Base-by-base conservation (phyloP, 2,329 filamentous ascomycete species). In the Aspergillus candidus region DNA sequence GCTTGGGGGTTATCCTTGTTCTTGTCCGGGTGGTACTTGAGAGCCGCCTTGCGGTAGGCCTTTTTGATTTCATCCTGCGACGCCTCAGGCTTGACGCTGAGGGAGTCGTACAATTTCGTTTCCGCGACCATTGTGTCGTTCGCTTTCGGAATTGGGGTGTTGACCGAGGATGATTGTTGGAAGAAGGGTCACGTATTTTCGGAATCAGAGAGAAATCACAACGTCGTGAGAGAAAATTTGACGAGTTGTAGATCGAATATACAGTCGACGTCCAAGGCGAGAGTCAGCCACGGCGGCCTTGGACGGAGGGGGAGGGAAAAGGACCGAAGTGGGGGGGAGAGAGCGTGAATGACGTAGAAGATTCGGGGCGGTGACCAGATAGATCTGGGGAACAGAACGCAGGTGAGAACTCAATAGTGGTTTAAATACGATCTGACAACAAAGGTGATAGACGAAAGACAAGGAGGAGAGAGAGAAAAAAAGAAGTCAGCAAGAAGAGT, bases 1-100 rank as follows among this genome's bases (percentile, higher is more conserved):
- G 91, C 88, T 41, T 81, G 72, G 27, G 89, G 82, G 58, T 91
- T 89, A 71, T 94, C 84, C 69, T 90, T 90, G 77, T 97, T 98
- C 77, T 97, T 98, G 75, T 98, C 93, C 6, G 93, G 93, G 63
- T 98, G 93, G 71, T 82, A 90, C 72, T 90, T 94, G 65, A 97
- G 71, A 43, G 91, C 91, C 44, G 83, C 79, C 76, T 95, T 95
- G 51, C 86, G 62, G 42, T 88, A 65, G 46, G 83, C 93, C 67
- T 97, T 98, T 68, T 96, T 97, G 66, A 98, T 94, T 54, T 97
- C 91, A 63, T 96, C 91, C 70, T 94, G 88, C 17, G 82, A 78
- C 17, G 90, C 88, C 48, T 82, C 79, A 32, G 91, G 80, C 66
- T 87, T 84, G 69, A 96, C 74, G 64, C 77, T 75, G 59, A 98